Percentiles rank a stretch among this genome's conserved stretches.
phyloP scores from a whole-genome alignment of 2,329 filamentous ascomycete species.

The Beauveria sp. region DNA sequence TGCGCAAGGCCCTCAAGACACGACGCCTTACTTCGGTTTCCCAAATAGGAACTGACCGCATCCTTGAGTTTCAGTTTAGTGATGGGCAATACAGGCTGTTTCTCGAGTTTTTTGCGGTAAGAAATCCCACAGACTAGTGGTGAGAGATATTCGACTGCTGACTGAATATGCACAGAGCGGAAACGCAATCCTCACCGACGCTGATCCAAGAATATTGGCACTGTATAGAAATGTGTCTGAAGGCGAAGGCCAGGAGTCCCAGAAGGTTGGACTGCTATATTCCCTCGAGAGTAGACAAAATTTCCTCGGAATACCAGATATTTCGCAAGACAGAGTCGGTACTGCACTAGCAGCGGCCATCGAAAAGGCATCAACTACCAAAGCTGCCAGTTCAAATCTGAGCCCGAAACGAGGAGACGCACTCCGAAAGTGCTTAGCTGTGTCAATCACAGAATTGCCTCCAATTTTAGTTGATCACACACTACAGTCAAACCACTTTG shows the following conservation, averaged over 20 bases:
- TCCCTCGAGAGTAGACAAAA: conserved; percentile 78
- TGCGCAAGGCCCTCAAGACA: conserved; percentile 85
- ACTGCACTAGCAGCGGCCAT: conserved; percentile 61
- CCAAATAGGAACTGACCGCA: conserved; percentile 87
- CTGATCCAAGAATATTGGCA: conserved; percentile 71
- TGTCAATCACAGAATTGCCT: conserved; percentile 81
- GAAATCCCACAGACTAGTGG: background rate
- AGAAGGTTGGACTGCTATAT: conserved; percentile 71
- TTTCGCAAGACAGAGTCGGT: conserved; percentile 67
- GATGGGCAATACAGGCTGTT: conserved; percentile 84
- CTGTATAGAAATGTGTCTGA: conserved; percentile 74
- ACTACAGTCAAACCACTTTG: conserved; percentile 61
- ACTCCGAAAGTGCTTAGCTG: conserved; percentile 70
- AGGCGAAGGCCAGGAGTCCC: conserved; percentile 75
- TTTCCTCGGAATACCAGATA: conserved; percentile 62
- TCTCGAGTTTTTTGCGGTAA: conserved; percentile 82
- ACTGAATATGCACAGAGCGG: conserved; percentile 48
- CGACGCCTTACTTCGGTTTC: conserved; percentile 70
- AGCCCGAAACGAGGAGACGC: conserved; percentile 69
- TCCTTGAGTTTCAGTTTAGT: conserved; percentile 87
- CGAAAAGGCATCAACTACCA: conserved; percentile 43
- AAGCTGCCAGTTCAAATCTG: conserved; percentile 48
- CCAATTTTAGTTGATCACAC: conserved; percentile 84
- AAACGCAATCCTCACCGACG: conserved; percentile 88
- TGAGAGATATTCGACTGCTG: conserved; percentile 5